Base-by-base conservation (phyloP, 331 rosid species). In the Saraca asoca region DNA sequence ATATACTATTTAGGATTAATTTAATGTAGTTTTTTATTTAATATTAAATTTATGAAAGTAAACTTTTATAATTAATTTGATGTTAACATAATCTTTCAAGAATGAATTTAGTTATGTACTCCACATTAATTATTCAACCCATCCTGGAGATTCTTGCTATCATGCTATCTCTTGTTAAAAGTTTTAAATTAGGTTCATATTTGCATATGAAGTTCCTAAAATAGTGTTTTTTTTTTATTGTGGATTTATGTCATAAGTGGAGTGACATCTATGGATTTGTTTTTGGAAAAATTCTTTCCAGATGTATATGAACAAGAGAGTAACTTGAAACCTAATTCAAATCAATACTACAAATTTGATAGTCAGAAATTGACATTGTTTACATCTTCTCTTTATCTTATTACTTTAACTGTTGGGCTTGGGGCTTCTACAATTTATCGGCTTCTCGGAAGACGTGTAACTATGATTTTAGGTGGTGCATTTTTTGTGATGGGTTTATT, bases 191-290 rank as follows among this genome's bases (percentile, higher is more conserved):
- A n/a, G n/a, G n/a, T n/a, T n/a, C n/a, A n/a, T n/a, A n/a, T n/a
- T n/a, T n/a, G n/a, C n/a, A n/a, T n/a, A n/a, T n/a, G n/a, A n/a
- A n/a, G n/a, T n/a, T n/a, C n/a, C n/a, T n/a, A n/a, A n/a, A n/a
- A n/a, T n/a, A n/a, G n/a, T n/a, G n/a, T n/a, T n/a, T n/a, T n/a
- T n/a, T n/a, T n/a, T n/a, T n/a, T n/a, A n/a, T n/a, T n/a, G n/a
- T n/a, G n/a, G n/a, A n/a, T 12, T 39, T 15, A 14, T 60, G 39
- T 43, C 57, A 19, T 19, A 85, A 92, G 92, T 12, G 96, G 96
- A 24, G 93, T 89, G 16, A 89, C 76, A 12, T 89, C 96, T 0
- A 86, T 86, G 90, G 88, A 89, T 44, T 73, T 85, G 0, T 86
- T 86, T 44, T 48, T 86, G 53, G 9, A 64, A 51, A 1, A 38